Conservation (phyloP, 352 stramenopile species). For the Globisporangium viniferum region DNA sequence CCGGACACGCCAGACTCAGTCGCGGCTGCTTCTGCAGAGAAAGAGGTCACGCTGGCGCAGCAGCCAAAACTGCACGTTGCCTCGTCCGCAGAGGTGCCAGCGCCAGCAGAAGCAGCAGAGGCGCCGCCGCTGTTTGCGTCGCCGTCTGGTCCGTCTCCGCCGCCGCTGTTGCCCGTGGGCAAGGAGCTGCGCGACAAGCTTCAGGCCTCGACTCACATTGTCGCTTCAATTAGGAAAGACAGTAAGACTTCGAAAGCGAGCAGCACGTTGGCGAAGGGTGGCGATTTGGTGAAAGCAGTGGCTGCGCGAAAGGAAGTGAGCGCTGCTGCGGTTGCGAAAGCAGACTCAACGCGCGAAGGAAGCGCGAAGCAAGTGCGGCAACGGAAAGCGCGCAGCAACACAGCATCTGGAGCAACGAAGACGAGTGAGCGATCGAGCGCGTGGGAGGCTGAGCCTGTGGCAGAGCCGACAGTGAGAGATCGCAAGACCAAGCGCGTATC, state of each 20-base stretch:
- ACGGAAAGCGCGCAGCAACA: neutral
- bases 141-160: conserved; percentile 11
- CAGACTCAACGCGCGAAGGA: neutral
- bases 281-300: neutral
- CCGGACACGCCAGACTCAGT: neutral
- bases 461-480: neutral
- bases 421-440: neutral
- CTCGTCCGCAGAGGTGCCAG: neutral
- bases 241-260: neutral
- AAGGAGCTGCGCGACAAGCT: conserved; percentile 28
- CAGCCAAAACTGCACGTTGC: conserved; percentile 9
- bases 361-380: neutral
- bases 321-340: neutral
- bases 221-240: neutral
- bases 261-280: neutral
- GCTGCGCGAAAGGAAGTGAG: neutral
- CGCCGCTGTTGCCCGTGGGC: conserved; percentile 15
- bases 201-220: conserved; percentile 10
- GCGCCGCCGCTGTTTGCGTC: conserved; percentile 6
- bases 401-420: neutral
- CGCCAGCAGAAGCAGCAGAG: neutral
- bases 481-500: neutral
- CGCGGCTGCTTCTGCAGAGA: neutral
- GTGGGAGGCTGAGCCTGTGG: neutral
- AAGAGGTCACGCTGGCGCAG: neutral